Conservation (phyloP, 495 filamentous ascomycete genomes). For the Talaromyces ruber region DNA sequence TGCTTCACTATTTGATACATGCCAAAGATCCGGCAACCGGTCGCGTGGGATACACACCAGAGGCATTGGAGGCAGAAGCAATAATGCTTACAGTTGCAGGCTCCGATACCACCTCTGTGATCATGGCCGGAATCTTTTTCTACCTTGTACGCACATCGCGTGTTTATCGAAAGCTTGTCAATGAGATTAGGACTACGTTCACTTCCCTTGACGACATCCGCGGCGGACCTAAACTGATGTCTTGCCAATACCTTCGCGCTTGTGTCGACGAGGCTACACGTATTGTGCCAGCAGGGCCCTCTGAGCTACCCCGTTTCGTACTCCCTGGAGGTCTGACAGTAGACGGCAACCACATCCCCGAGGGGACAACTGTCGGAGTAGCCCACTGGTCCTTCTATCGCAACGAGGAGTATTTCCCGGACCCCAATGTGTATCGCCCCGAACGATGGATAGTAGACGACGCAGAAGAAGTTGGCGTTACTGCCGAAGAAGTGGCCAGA, state of each 20-base stretch:
- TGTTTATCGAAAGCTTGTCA: slow-evolving; percentile 10
- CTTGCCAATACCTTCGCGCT: slow-evolving; percentile 21
- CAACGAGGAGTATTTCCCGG: slow-evolving; percentile 43
- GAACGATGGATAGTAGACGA: slow-evolving; percentile 47
- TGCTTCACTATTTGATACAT: slow-evolving; percentile 22
- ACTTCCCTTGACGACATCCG: slow-evolving; percentile 14
- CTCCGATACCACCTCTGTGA: slow-evolving; percentile 36
- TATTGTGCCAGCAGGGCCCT: slow-evolving; percentile 56
- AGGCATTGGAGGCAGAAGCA: slow-evolving; percentile 25
- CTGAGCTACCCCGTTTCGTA: slow-evolving; percentile 53
- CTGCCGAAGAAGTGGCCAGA: slow-evolving; percentile 7
- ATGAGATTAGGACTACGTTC: slow-evolving; percentile 25
- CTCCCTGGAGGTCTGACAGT: slow-evolving; percentile 51
- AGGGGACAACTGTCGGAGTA: slow-evolving; percentile 44
- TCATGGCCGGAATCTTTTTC: slow-evolving; percentile 20
- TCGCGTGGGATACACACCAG: slow-evolving; percentile 12
- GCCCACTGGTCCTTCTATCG: slow-evolving; percentile 51
- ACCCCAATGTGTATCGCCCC: slow-evolving; percentile 43
- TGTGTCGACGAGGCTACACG: slow-evolving; percentile 70
- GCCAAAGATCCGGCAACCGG: slow-evolving; percentile 18
- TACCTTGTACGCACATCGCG: slow-evolving; percentile 21
- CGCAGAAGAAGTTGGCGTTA: not conserved
- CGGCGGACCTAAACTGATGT: slow-evolving; percentile 28
- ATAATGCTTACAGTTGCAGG: slow-evolving; percentile 31
- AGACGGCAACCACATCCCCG: slow-evolving; percentile 46